phyloP scores from a whole-genome alignment of 345 rosid species.

The Linum trigynum region DNA sequence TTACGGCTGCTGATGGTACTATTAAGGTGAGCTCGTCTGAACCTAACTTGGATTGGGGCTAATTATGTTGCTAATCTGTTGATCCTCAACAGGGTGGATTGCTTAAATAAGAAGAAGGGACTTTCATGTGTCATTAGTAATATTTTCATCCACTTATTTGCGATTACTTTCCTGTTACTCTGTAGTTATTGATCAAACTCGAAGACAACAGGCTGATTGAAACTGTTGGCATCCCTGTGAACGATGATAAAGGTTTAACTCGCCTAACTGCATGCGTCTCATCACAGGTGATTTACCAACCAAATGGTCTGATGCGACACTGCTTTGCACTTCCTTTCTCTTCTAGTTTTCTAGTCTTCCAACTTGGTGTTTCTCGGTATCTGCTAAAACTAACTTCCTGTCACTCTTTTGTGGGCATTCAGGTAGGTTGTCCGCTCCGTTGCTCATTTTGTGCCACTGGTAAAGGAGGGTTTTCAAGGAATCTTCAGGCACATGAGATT shows the following conservation, averaged over 20 bases:
- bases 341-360: no score
- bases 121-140: background rate
- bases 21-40: conserved; percentile 44
- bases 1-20: conserved; percentile 90
- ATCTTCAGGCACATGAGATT: conserved; percentile 81
- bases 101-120: background rate
- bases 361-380: background rate
- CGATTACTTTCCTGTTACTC: conserved; percentile 1
- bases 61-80: background rate
- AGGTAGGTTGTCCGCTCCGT: conserved; percentile 95
- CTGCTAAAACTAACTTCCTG: background rate
- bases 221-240: conserved; percentile 93
- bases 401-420: conserved; percentile 14
- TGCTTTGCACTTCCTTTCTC: background rate
- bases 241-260: conserved; percentile 61
- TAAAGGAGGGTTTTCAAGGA: conserved; percentile 91
- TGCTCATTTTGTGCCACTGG: conserved; percentile 99
- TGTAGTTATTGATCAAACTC: conserved; percentile 68
- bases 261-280: conserved; percentile 97
- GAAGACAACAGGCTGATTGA: conserved; percentile 84
- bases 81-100: background rate
- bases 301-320: background rate
- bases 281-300: conserved; percentile 54
- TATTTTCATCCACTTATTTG: conserved; percentile 3
- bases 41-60: background rate